Base-by-base conservation (phyloP, 2,329 filamentous ascomycete species). In the Colletotrichum spinosum region DNA sequence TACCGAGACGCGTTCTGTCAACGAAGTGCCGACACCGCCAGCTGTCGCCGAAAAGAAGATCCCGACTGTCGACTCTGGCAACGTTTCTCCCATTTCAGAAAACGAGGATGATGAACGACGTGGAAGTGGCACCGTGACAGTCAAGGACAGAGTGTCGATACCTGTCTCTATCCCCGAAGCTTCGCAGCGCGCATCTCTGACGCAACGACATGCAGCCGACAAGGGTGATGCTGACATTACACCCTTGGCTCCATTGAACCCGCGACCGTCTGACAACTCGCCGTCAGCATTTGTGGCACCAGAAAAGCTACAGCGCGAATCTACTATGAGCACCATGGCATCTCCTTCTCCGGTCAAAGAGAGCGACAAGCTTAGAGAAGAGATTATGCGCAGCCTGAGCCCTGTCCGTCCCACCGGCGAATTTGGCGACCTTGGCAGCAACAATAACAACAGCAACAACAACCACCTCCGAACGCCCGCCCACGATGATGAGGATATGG, bases 381-480 rank as follows among this genome's bases (percentile, higher is more conserved):
- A 94, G 70, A 94, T 94, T 59, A 88, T 93, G 57, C 88, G 86
- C 63, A 91, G 88, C 46, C 80, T 94, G 2, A 89, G 84, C 59
- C 84, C 89, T 0, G 73, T 80, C 11, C 77, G 77, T 37, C 71
- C 77, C 4, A 68, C 67, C 17, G 51, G 53, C 13, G 63, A 57
- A 4, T 63, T 66, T 8, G 65, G 60, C 10, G 69, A 67, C 44
- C 41, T 55, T 46, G 37, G 54, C 33, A 42, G 38, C 11, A 44
- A 45, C 35, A 46, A 10, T 15, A 46, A 15, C n/a, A 25, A 25
- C 4, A 46, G 17, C 8, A 44, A 42, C n/a, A 65, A 17, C 55
- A 45, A 39, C 15, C 49, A 44, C 34, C 41, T 55, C 25, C 39
- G 17, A 38, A 35, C 45, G 44, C 44, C 44, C 13, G 42, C 9